A percentile compares a stretch with the other conserved stretches of the same genome.
phyloP scores from a whole-genome alignment of 2,329 filamentous ascomycete species.

The Verticillium nubilum region DNA sequence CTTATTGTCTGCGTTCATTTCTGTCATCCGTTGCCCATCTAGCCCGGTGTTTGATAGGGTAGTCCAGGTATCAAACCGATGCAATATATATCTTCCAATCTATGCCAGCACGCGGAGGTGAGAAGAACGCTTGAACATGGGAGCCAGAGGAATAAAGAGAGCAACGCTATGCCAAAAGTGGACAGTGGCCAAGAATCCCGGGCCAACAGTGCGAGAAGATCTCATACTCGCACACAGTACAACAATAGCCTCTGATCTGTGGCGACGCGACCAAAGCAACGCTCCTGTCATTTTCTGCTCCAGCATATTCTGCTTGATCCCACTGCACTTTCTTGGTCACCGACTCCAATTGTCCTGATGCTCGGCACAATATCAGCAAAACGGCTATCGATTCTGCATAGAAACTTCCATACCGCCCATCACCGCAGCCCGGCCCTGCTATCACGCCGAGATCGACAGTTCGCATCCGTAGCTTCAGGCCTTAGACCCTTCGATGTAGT shows the following conservation, averaged over 20 bases:
- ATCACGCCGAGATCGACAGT: background rate
- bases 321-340: background rate
- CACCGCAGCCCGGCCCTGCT: background rate
- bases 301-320: too few species aligned
- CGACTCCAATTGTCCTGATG: background rate
- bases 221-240: background rate
- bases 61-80: too few species aligned
- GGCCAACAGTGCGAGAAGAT: background rate
- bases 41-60: too few species aligned
- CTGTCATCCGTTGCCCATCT: too few species aligned
- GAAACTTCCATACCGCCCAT: background rate
- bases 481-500: constrained; percentile 78
- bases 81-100: too few species aligned
- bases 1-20: too few species aligned
- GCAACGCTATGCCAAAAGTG: too few species aligned
- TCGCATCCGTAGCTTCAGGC: background rate
- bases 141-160: too few species aligned
- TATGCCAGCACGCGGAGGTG: too few species aligned
- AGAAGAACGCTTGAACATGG: too few species aligned
- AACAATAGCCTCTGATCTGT: background rate
- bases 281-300: too few species aligned
- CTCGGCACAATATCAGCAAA: background rate
- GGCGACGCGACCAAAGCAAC: background rate
- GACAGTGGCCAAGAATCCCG: too few species aligned
- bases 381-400: background rate